phyloP scores from a whole-genome alignment of 805 yeast genomes.

The Metschnikowia arizonensis region DNA sequence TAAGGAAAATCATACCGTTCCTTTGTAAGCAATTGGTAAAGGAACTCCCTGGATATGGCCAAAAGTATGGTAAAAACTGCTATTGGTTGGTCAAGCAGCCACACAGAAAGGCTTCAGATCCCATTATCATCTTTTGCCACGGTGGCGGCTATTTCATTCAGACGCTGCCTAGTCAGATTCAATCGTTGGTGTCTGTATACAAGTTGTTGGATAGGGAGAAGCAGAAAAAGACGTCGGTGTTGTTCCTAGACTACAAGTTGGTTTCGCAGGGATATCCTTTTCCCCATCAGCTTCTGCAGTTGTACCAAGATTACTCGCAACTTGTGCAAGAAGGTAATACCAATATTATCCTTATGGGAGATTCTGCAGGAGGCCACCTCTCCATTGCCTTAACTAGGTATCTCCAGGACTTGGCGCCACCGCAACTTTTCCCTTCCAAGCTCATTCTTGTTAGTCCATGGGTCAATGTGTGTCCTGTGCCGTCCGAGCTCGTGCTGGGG shows the following conservation, averaged over 20 bases:
- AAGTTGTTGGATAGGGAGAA: constrained; percentile 24
- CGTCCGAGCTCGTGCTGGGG: constrained; percentile 25
- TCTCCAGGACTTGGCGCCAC: constrained; percentile 16
- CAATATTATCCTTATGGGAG: constrained; percentile 37
- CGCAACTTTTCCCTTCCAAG: constrained; percentile 24
- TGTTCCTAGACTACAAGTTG: constrained; percentile 31
- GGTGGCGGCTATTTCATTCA: constrained; percentile 40
- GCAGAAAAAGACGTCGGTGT: constrained; percentile 21
- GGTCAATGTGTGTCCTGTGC: constrained; percentile 29
- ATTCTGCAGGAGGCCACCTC: constrained; percentile 43
- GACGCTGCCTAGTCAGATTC: constrained; percentile 28
- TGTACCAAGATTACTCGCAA: constrained; percentile 24
- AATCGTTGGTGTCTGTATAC: constrained; percentile 27
- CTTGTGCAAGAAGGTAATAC: constrained; percentile 20
- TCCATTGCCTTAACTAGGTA: constrained; percentile 28
- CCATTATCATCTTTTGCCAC: constrained; percentile 33
- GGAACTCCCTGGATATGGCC: constrained; percentile 29
- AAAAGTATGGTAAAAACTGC: constrained; percentile 26
- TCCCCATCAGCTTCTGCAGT: constrained; percentile 32
- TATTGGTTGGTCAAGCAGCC: constrained; percentile 34
- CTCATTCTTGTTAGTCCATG: constrained; percentile 35
- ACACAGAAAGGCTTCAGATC: constrained; percentile 23
- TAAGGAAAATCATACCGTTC: constrained; percentile 12
- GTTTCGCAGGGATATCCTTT: constrained; percentile 28
- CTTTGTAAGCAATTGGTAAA: constrained; percentile 7